Evolutionary conservation across 2,329 filamentous ascomycete genomes (phyloP).

Genomic region (Alternaria metachromatica): DNA sequence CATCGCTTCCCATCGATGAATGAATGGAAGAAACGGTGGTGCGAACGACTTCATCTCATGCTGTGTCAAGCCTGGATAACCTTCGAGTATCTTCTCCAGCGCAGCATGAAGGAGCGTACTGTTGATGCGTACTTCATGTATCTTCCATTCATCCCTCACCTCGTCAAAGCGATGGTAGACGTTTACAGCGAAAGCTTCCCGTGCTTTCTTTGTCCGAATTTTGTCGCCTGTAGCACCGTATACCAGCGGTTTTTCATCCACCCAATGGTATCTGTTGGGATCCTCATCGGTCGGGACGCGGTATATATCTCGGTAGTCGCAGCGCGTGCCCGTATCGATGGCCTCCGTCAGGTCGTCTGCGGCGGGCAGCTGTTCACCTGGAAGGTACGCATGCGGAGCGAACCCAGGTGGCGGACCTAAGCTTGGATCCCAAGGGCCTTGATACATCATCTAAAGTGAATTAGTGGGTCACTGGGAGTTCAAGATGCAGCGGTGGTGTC

Average conservation of each 20-base stretch:
- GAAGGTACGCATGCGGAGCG: not conserved
- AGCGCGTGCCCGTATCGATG: conserved; percentile 17
- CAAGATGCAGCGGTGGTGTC: not conserved
- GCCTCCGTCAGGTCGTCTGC: conserved; percentile 13
- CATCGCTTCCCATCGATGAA: conserved; percentile 64
- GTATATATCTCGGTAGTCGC: conserved; percentile 14
- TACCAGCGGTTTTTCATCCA: conserved; percentile 8
- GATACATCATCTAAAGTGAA: not conserved
- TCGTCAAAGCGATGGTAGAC: conserved; percentile 11
- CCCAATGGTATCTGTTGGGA: conserved; percentile 9
- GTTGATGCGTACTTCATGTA: conserved; percentile 53
- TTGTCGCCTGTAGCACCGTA: conserved; percentile 4
- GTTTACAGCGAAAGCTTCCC: conserved; percentile 20
- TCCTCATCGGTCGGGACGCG: conserved; percentile 5
- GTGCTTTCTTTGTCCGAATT: conserved; percentile 17
- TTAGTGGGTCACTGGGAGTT: not conserved
- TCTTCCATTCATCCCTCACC: conserved; percentile 9
- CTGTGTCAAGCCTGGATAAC: conserved; percentile 66
- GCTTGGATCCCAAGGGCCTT: not conserved
- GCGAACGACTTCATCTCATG: conserved; percentile 65
- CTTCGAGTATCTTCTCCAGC: conserved; percentile 60
- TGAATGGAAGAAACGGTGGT: conserved; percentile 66
- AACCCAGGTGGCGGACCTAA: not conserved
- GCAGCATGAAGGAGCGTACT: conserved; percentile 64
- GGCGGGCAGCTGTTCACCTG: not conserved